Evolutionary conservation across 371 early-diverging fungal genomes (phyloP), one percentile per base, ranked within the genome.

Genomic region (Mucor circinelloides): DNA sequence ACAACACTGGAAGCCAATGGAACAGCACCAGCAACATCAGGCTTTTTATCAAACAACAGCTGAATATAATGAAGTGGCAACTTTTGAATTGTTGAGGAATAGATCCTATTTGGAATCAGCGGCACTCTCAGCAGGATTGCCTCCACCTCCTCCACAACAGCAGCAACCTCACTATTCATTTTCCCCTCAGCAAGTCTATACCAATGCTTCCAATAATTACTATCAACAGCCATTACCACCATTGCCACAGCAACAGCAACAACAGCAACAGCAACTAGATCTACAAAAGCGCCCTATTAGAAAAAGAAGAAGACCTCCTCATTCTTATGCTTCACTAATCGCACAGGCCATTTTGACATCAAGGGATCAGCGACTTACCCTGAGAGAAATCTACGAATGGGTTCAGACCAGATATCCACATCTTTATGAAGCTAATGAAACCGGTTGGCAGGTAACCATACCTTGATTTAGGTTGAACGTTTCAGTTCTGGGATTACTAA

Each of bases 331-430:
- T 12, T 79, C 87, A 8, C 75, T 92, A 8, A 93, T 93, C 50
- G 89, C 89, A 0, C 88, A 90, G 58, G 93, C 93, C 1, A 89
- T 93, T 23, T 32, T 86, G 9, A 76, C 86, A 1, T 85, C 88
- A 2, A 69, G 68, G 5, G 71, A 84, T 13, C 82, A 87, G 23
- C 76, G 81, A 50, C 69, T 92, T 52, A 90, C 91, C 3, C 70
- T 93, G 31, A 86, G 85, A 44, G 87, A 87, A 30, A 93, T 93
- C 17, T 93, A 93, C 69, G 79, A 85, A 28, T 93, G 89, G 87
- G 86, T 92, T 19, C 83, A 84, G 64, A 70, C 75, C 0, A 77
- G 84, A 64, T 92, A 88, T 57, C 90, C 93, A 6, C 83, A 88
- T 64, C 73, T 91, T 42, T 89, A 85, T 57, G 80, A 85, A 70